Base-by-base conservation (phyloP, 495 filamentous ascomycete species). In the Recurvomyces mirabilis region DNA sequence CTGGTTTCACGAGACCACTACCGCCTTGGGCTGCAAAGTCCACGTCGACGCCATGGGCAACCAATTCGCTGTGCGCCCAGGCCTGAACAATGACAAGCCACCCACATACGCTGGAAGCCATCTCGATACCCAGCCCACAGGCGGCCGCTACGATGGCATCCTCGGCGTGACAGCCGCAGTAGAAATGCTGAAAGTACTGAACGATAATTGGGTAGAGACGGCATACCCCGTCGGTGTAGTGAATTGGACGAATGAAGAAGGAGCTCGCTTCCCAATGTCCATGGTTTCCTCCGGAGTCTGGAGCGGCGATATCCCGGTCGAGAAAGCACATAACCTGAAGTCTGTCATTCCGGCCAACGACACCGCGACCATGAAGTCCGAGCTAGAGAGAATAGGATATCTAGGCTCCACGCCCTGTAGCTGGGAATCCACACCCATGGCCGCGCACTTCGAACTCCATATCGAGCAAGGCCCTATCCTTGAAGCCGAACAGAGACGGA, bases 211-310 rank as follows among this genome's bases (percentile, higher is more conserved):
- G 6, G 64, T 79, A n/a, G 71, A 79, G 56, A 86, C 82, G 0
- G 72, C 79, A 33, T 83, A 75, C 49, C 76, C 77, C 18, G 65
- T 87, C 9, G 81, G 81, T 6, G 74, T 84, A 7, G 73, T 87
- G 0, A 84, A 85, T 50, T 91, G 84, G 84, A 88, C 84, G 0
- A 88, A 87, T 51, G 84, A 88, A 57, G 84, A 87, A 58, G 84
- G 84, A 1, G 84, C 82, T 0, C 71, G 84, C 7, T 91, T 87
- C 55, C 82, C 84, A 3, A 73, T 82, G 15, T 82, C 77, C 45
- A 87, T 87, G 82, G 56, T 81, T 5, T 65, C 77, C 6, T 84
- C 81, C 3, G 84, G 82, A 3, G 82, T 91, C 19, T 88, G 83
- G 83, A 73, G 81, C 0, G 81, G 74, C 29, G 67, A 64, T 28